These are phyloP conservation scores for Fraxinus xanthoxyloides DNA, from an alignment of 305 asterid species.

Conservation along the genomic window DNA sequence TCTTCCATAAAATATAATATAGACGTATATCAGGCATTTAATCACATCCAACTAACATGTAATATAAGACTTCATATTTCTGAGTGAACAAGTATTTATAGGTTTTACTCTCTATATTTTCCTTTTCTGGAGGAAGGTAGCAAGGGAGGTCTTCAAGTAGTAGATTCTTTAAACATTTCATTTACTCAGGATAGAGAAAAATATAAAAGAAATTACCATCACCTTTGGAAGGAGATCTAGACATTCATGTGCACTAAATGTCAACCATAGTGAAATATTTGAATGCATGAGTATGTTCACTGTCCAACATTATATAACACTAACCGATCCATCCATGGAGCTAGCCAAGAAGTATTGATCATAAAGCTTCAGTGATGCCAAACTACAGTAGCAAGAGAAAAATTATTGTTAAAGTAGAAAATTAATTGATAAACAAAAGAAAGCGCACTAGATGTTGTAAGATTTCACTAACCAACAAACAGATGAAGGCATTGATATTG, in stretches of 20 bases:
- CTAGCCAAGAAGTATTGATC: conserved; percentile 89
- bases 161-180: background rate
- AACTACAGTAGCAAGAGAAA: conserved; percentile 43
- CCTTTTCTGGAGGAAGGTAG: background rate
- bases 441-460: conserved; percentile 5
- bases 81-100: background rate
- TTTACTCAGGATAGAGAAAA: background rate
- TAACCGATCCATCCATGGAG: conserved; percentile 97
- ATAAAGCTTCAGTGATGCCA: conserved; percentile 57
- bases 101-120: background rate
- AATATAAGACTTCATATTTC: background rate
- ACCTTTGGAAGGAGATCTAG: background rate
- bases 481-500: conserved; percentile 69
- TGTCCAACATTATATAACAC: conserved; percentile 31
- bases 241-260: background rate
- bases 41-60: background rate
- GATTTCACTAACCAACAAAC: conserved; percentile 66
- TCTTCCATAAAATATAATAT: background rate
- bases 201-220: background rate
- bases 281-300: background rate
- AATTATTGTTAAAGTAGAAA: conserved; percentile 2
- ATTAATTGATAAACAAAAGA: conserved; percentile 11
- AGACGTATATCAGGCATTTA: background rate
- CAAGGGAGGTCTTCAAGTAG: background rate
- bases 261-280: background rate